Conservation (phyloP, 805 yeast genomes). For the Wickerhamomyces xylosicus region DNA sequence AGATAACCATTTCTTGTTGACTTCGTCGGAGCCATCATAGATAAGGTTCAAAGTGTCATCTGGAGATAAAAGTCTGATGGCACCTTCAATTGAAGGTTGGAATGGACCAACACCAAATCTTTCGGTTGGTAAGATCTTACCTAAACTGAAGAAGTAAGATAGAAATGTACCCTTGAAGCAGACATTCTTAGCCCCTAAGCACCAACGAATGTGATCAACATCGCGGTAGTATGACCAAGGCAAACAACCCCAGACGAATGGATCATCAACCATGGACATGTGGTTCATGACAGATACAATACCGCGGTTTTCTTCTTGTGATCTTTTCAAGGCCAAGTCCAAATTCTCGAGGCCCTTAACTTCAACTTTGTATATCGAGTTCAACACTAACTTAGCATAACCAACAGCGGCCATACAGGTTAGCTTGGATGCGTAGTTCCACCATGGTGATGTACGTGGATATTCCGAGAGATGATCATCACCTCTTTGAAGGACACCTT, state of each 20-base stretch:
- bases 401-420: slow-evolving; percentile 61
- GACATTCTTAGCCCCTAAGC: slow-evolving; percentile 85
- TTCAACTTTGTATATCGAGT: slow-evolving; percentile 52
- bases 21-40: slow-evolving; percentile 19
- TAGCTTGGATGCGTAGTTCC: slow-evolving; percentile 62
- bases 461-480: slow-evolving; percentile 56
- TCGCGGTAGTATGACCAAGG: slow-evolving; percentile 60
- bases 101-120: slow-evolving; percentile 91
- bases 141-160: slow-evolving; percentile 66
- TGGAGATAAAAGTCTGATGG: slow-evolving; percentile 68
- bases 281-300: slow-evolving; percentile 86
- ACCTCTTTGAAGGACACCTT: slow-evolving; percentile 61
- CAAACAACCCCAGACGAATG: slow-evolving; percentile 76
- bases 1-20: slow-evolving; percentile 10
- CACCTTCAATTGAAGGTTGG: slow-evolving; percentile 84
- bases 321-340: slow-evolving; percentile 51
- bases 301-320: slow-evolving; percentile 61
- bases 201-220: slow-evolving; percentile 76
- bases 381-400: slow-evolving; percentile 50
- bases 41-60: slow-evolving; percentile 48
- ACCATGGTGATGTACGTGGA: slow-evolving; percentile 45
- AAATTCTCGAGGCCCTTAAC: slow-evolving; percentile 54
- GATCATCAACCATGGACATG: slow-evolving; percentile 88
- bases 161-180: slow-evolving; percentile 55
- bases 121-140: slow-evolving; percentile 79